A percentile compares a stretch with the other conserved stretches of the same genome.
Evolutionary conservation across 176 grass and related monocot genomes (phyloP).

Genomic region (Eremochloa ophiuroides): DNA sequence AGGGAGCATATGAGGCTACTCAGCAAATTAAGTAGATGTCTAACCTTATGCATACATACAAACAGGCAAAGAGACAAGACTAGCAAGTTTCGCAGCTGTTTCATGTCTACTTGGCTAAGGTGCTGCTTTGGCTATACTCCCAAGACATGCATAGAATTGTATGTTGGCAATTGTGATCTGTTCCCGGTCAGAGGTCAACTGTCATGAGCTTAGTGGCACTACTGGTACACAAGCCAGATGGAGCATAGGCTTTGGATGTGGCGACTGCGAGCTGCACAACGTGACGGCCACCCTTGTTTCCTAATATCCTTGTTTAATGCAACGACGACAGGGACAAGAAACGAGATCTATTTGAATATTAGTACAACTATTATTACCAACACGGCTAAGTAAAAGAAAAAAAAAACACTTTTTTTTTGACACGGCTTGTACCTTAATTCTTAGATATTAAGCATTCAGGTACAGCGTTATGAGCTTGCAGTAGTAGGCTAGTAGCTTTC

Average conservation of each 20-base stretch:
- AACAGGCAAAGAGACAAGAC: not conserved
- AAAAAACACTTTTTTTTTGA: not conserved
- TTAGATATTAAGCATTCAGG: not conserved
- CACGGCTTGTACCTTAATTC: not conserved
- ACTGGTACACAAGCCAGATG: too few relatives aligned
- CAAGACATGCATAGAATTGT: not conserved
- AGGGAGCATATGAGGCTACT: not conserved
- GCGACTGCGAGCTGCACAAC: not conserved
- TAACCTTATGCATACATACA: not conserved
- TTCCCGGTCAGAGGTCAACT: not conserved
- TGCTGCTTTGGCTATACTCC: not conserved
- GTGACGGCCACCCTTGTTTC: slow-evolving; percentile 11
- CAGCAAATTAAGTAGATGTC: not conserved
- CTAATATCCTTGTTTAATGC: slow-evolving; percentile 5
- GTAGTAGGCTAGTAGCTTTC: not conserved
- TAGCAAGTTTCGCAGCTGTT: not conserved
- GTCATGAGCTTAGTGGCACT: not conserved
- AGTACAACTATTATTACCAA: not conserved
- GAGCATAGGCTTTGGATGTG: not conserved
- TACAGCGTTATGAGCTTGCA: not conserved
- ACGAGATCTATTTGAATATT: not conserved
- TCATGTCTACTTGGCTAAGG: not conserved
- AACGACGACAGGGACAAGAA: not conserved
- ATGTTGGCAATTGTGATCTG: not conserved
- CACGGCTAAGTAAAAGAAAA: not conserved